Conservation (phyloP, 2,329 filamentous ascomycete species). For the Claviceps sp. region DNA sequence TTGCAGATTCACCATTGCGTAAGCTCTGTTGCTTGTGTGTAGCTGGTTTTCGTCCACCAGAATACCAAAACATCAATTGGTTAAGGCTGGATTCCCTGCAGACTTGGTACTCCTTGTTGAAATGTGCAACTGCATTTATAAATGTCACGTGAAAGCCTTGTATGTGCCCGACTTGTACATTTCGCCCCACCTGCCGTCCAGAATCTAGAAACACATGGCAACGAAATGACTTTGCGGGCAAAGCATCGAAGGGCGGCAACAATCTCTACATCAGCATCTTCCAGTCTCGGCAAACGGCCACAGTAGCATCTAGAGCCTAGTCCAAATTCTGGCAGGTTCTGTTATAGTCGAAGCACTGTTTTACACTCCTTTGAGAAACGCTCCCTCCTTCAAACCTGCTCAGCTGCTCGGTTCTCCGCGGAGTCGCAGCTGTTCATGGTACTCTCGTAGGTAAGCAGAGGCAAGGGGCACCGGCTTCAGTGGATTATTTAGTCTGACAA, state of each 20-base stretch:
- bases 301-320: not conserved
- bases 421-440: conserved; percentile 1
- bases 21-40: not conserved
- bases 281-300: not conserved
- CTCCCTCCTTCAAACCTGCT: not conserved
- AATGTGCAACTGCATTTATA: not conserved
- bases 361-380: not conserved
- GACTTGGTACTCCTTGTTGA: not conserved
- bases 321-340: too few relatives aligned
- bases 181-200: conserved; percentile 1
- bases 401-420: not conserved
- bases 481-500: not conserved
- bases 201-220: conserved; percentile 1
- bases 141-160: conserved; percentile 2
- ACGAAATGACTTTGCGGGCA: conserved; percentile 1
- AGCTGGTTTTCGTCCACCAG: not conserved
- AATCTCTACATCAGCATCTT: not conserved
- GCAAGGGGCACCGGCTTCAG: not conserved
- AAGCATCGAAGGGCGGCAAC: not conserved
- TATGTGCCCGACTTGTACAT: not conserved
- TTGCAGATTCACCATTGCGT: not conserved
- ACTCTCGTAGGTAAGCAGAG: conserved; percentile 1
- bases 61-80: not conserved
- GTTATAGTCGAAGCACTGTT: not conserved
- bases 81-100: not conserved